Evolutionary conservation across 2,329 filamentous ascomycete genomes (phyloP).

Genomic region (Colletotrichum sp.): DNA sequence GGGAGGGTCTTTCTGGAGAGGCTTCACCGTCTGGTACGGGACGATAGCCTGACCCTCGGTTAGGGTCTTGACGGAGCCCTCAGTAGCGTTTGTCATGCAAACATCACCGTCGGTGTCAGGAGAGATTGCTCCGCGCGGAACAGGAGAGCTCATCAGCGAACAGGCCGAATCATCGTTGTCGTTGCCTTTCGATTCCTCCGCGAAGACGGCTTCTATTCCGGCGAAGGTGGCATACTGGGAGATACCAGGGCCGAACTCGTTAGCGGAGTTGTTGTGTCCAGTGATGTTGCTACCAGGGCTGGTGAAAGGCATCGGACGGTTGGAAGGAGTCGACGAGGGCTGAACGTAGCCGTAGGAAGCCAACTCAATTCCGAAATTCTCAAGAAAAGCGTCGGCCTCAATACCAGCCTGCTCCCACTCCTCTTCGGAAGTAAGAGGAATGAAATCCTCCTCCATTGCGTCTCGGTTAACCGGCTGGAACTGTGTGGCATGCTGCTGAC

Average conservation of each 20-base stretch:
- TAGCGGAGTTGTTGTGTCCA: background rate
- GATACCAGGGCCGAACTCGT: background rate
- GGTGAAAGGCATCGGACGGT: background rate
- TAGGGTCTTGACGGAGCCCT: background rate
- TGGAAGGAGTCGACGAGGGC: background rate
- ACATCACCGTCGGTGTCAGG: background rate
- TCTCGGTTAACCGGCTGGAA: background rate
- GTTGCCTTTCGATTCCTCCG: background rate
- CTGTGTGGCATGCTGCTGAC: background rate
- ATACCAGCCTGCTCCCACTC: background rate
- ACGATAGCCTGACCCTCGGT: background rate
- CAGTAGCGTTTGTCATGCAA: background rate
- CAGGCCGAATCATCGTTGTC: background rate
- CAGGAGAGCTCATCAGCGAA: background rate
- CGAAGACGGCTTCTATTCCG: background rate
- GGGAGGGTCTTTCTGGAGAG: slow-evolving; percentile 9
- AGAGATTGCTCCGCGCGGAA: background rate
- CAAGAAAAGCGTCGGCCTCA: background rate
- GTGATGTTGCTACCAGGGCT: background rate
- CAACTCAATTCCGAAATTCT: background rate
- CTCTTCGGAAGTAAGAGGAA: background rate
- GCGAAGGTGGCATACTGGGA: background rate
- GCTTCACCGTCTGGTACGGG: slow-evolving; percentile 19
- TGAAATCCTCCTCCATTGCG: background rate
- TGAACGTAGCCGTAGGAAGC: background rate